These are phyloP conservation scores for Dorcoceras hygrometricum DNA, from an alignment of 257 asterid species.

Conservation along the genomic window DNA sequence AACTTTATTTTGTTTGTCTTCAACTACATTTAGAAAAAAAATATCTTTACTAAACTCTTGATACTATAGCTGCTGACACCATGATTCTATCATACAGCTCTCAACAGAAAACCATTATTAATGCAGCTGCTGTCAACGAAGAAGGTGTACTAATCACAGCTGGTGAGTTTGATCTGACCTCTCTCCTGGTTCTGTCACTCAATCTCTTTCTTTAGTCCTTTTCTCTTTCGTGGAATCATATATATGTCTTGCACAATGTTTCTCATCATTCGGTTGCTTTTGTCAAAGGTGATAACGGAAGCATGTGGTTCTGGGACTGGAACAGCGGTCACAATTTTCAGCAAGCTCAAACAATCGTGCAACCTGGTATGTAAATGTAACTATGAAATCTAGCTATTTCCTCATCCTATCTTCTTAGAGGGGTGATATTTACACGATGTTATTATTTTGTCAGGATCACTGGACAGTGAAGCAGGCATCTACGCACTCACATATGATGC, in stretches of 20 bases:
- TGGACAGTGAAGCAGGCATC: slow-evolving; percentile 98
- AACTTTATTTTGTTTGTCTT: background rate
- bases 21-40: background rate
- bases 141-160: slow-evolving; percentile 89
- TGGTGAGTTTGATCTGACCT: slow-evolving; percentile 46
- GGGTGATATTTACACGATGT: background rate
- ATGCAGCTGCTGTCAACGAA: slow-evolving; percentile 83
- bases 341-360: slow-evolving; percentile 91
- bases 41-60: background rate
- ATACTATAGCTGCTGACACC: slow-evolving; percentile 15
- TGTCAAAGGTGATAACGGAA: slow-evolving; percentile 85
- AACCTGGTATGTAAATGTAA: slow-evolving; percentile 65
- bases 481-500: slow-evolving; percentile 62
- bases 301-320: slow-evolving; percentile 99
- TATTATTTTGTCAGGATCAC: slow-evolving; percentile 50
- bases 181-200: background rate
- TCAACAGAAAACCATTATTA: slow-evolving; percentile 94
- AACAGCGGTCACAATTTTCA: slow-evolving; percentile 96
- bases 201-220: background rate
- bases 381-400: background rate
- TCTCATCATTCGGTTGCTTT: slow-evolving; percentile 15
- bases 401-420: background rate
- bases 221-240: background rate
- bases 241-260: background rate
- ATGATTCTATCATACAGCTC: slow-evolving; percentile 46